phyloP scores from a whole-genome alignment of 2,329 filamentous ascomycete species.

The Fusarium algeriense region DNA sequence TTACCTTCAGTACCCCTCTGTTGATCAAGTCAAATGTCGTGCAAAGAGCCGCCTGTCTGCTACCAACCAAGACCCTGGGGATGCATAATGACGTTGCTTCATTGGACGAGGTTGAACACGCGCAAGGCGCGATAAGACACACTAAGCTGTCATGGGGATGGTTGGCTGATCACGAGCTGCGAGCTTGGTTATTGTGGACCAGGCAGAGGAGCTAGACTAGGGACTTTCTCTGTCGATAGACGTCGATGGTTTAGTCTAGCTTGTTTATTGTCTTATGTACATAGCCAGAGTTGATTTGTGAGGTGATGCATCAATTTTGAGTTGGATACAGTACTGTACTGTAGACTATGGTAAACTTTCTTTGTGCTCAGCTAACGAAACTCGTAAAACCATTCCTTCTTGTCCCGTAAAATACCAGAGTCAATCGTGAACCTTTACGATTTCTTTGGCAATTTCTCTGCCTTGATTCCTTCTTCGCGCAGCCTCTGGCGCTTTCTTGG shows the following conservation, averaged over 20 bases:
- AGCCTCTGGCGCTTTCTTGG: conserved; percentile 11
- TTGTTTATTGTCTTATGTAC: conserved; percentile 29
- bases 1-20: conserved; percentile 1
- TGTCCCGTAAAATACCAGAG: conserved; percentile 3
- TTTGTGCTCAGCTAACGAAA: conserved; percentile 4
- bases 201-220: conserved; percentile 23
- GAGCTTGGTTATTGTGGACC: conserved; percentile 40
- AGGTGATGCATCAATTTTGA: conserved; percentile 13
- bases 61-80: conserved; percentile 34
- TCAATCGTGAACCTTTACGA: neutral
- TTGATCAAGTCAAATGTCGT: conserved; percentile 28
- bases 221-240: conserved; percentile 14
- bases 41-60: conserved; percentile 26
- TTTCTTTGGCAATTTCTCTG: conserved; percentile 1
- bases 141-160: conserved; percentile 37
- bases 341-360: conserved; percentile 1
- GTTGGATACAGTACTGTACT: conserved; percentile 16
- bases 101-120: conserved; percentile 37
- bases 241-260: conserved; percentile 20
- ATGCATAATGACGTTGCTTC: conserved; percentile 44
- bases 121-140: conserved; percentile 37
- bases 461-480: conserved; percentile 12
- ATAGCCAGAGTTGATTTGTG: conserved; percentile 18
- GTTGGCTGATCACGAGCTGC: conserved; percentile 42
- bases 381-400: conserved; percentile 8